Conservation (phyloP, 371 early-diverging fungal species). For the Encephalitozoon romaleae region DNA sequence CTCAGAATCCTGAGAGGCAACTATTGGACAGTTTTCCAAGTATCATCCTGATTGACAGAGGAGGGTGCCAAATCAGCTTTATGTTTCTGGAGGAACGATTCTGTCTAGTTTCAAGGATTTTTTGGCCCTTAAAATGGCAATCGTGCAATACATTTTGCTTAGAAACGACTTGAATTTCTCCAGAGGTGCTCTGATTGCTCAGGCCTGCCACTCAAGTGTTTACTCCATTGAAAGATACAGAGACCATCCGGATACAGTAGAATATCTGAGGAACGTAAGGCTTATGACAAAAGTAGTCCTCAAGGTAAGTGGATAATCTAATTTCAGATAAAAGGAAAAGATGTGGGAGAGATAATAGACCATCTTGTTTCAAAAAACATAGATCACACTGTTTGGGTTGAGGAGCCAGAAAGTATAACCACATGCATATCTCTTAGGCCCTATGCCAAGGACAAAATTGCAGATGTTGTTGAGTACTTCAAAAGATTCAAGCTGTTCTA, state of each 20-base stretch:
- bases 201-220: constrained; percentile 53
- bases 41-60: not conserved
- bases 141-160: constrained; percentile 46
- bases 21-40: not conserved
- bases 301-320: constrained; percentile 3
- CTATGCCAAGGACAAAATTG: not conserved
- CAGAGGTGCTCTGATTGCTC: constrained; percentile 49
- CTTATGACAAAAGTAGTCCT: constrained; percentile 49
- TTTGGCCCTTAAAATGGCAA: not conserved
- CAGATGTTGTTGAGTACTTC: not conserved
- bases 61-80: not conserved
- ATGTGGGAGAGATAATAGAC: constrained; percentile 18
- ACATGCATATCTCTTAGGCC: constrained; percentile 46
- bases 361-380: constrained; percentile 17
- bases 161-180: constrained; percentile 44
- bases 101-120: too few species aligned
- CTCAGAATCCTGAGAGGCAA: not conserved
- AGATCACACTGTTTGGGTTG: constrained; percentile 46
- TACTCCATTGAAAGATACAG: constrained; percentile 18
- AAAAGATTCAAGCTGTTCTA: constrained; percentile 32
- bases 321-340: constrained; percentile 14
- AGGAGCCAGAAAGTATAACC: constrained; percentile 54
- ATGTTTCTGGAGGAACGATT: too few species aligned
- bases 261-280: constrained; percentile 25
- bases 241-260: not conserved